Base-by-base conservation (phyloP, 306 rosid genomes). In the Comarum palustre region DNA sequence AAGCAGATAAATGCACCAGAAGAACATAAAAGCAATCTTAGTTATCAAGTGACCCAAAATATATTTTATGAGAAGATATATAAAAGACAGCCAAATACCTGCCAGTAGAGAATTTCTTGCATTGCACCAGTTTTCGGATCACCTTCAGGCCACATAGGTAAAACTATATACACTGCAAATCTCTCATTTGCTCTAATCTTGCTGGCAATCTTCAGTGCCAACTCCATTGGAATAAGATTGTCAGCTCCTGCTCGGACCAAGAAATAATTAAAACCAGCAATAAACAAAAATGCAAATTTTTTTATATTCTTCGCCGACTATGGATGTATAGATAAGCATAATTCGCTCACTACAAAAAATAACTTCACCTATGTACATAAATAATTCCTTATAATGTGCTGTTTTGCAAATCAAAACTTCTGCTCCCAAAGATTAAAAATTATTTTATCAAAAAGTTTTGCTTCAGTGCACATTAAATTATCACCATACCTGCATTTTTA, bases 131-230 rank as follows among this genome's bases (percentile, higher is more conserved):
- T 20, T 50, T 80, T 88, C 16, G 99, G 99, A 86, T 90, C 96
- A 77, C 99, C 99, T 85, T 94, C 96, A 36, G 96, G 99, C 99
- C 99, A 94, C 97, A 94, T 76, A 20, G 99, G 97, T 75, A 91
- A 19, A 47, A 94, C 79, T 75, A 89, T 17, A 75, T 91, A 94
- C 71, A 94, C 97, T 31, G 92, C 88, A 84, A 94, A 91, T 84
- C 97, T 89, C 85, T 94, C 99, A 14, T 83, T 77, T 29, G 96
- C 89, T 86, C 72, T 89, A 68, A 94, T 94, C 82, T 94, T 94
- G 87, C 85, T 86, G 22, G 86, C 87, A 72, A 94, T 88, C 83
- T 94, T 94, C 64, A 91, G 82, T 31, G 97, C 99, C 88, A 94
- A 80, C 77, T 94, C 97, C 96, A 91, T 90, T 50, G 99, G 99